Conservation (phyloP, 331 rosid species). For the Pyracantha coccinea region DNA sequence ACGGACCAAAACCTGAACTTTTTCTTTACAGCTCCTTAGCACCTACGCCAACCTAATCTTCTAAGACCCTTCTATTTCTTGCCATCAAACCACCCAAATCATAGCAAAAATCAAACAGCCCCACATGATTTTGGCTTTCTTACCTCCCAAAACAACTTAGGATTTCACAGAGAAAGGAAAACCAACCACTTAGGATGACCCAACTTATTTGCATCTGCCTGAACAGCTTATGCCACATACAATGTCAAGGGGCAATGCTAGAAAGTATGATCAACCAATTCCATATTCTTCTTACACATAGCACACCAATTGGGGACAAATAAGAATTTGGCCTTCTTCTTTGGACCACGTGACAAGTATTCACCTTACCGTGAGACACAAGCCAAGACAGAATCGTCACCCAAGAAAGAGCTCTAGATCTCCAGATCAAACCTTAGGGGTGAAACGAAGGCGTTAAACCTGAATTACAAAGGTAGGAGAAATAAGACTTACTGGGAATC, state of each 20-base stretch:
- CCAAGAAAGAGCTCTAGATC: background rate
- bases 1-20: background rate
- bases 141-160: no score
- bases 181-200: no score
- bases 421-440: background rate
- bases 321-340: background rate
- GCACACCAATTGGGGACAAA: background rate
- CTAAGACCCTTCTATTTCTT: background rate
- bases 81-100: background rate
- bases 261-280: background rate
- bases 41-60: background rate
- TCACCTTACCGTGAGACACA: background rate
- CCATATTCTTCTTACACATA: background rate
- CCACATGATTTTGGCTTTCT: no score
- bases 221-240: no score
- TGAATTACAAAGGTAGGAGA: background rate
- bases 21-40: background rate
- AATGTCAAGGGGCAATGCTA: no score
- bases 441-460: background rate
- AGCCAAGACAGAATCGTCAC: background rate
- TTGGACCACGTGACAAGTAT: background rate
- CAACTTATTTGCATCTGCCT: no score
- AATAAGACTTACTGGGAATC: background rate
- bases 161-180: background rate
- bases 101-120: background rate